Conservation (phyloP, 805 yeast species). For the Hemisphaericaspora nanyangensis region DNA sequence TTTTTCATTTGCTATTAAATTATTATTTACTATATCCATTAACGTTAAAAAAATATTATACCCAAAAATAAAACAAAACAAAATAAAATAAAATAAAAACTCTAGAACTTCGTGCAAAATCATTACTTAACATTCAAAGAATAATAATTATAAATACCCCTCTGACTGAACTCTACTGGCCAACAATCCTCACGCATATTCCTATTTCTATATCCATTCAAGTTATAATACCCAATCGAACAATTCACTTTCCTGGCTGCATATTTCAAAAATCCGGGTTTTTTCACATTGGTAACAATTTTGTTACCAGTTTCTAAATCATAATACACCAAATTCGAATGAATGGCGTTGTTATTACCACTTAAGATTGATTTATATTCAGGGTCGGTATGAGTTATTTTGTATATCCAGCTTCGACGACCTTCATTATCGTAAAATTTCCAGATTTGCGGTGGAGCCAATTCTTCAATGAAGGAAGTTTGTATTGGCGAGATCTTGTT, state of each 20-base stretch:
- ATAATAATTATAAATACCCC: constrained; percentile 58
- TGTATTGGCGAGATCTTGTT: constrained; percentile 27
- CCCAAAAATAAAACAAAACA: too few relatives aligned
- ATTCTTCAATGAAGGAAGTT: constrained; percentile 25
- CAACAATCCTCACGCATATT: constrained; percentile 21
- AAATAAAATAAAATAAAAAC: neutral
- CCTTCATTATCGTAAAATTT: constrained; percentile 60
- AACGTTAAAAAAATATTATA: too few relatives aligned
- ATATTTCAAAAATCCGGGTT: constrained; percentile 49
- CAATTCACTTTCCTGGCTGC: constrained; percentile 54
- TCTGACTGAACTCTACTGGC: constrained; percentile 49
- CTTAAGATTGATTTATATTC: constrained; percentile 27
- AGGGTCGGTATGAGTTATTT: constrained; percentile 29
- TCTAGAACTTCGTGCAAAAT: too few relatives aligned
- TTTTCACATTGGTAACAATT: constrained; percentile 41
- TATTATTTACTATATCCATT: too few relatives aligned
- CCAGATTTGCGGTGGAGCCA: constrained; percentile 39
- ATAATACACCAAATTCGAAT: constrained; percentile 48
- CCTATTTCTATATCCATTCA: constrained; percentile 16
- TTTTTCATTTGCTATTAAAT: too few relatives aligned
- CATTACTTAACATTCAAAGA: constrained; percentile 46
- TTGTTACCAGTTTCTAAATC: constrained; percentile 64
- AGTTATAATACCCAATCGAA: constrained; percentile 47
- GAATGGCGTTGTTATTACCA: constrained; percentile 8
- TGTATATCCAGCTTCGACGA: constrained; percentile 78